A percentile compares a stretch with the other conserved stretches of the same genome.
phyloP scores from a whole-genome alignment of 116 monocot species.

The Zostera marina region DNA sequence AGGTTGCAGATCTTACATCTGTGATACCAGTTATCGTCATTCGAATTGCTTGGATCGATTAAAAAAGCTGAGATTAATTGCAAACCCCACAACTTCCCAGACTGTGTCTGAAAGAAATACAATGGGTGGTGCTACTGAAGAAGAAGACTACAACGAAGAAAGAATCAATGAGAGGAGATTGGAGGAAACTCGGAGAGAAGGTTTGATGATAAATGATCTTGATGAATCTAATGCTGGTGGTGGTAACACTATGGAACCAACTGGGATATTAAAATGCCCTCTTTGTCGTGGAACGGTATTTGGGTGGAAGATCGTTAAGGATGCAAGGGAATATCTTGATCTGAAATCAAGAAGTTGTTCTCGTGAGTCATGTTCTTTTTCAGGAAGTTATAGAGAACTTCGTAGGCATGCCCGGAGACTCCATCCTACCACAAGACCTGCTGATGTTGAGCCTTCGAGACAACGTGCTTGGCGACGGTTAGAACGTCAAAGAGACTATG shows the following conservation, averaged over 20 bases:
- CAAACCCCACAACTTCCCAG: not conserved
- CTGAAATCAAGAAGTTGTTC: conserved; percentile 55
- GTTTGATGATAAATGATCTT: conserved; percentile 3
- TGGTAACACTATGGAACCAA: conserved; percentile 5
- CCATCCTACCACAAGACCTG: conserved; percentile 65
- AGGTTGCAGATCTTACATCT: conserved; percentile 69
- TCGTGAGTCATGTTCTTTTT: conserved; percentile 57
- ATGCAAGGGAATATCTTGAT: conserved; percentile 53
- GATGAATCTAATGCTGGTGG: conserved; percentile 6
- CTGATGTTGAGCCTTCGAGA: conserved; percentile 55
- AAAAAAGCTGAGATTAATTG: conserved; percentile 19
- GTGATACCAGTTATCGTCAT: conserved; percentile 77
- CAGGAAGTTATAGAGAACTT: conserved; percentile 64
- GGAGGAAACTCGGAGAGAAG: conserved; percentile 2
- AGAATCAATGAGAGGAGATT: conserved; percentile 7
- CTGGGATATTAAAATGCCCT: conserved; percentile 41
- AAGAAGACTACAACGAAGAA: conserved; percentile 15
- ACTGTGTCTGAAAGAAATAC: conserved; percentile 6
- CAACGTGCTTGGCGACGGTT: conserved; percentile 53
- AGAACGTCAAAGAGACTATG: conserved; percentile 53
- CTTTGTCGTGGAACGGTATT: conserved; percentile 55
- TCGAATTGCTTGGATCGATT: conserved; percentile 82
- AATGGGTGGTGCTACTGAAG: not conserved
- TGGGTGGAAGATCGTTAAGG: conserved; percentile 44
- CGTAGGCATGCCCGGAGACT: conserved; percentile 58